phyloP scores from a whole-genome alignment of 495 filamentous ascomycete species.

The Penicillium alfredii region DNA sequence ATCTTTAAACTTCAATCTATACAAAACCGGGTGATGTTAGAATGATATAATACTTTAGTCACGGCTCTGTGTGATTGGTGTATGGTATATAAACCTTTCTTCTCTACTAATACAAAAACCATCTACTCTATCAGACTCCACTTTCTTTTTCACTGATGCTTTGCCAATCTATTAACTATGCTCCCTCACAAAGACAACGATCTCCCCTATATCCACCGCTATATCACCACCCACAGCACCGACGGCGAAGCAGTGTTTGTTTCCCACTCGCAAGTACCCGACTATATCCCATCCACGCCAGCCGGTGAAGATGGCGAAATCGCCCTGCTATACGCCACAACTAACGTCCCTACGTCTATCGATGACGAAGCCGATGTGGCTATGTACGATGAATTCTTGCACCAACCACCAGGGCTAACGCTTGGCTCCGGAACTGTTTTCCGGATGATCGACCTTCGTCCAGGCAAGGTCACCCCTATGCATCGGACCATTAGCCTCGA shows the following conservation, averaged over 20 bases:
- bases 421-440: conserved; percentile 31
- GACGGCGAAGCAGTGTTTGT: conserved; percentile 38
- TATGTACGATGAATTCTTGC: conserved; percentile 31
- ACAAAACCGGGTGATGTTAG: no score
- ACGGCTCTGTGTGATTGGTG: no score
- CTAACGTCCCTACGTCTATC: conserved; percentile 22
- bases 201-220: conserved; percentile 34
- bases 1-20: no score
- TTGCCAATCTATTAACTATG: conserved; percentile 4
- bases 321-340: conserved; percentile 36
- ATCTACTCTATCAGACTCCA: no score
- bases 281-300: conserved; percentile 25
- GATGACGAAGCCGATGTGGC: conserved; percentile 33
- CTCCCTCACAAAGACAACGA: conserved; percentile 15
- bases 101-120: no score
- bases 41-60: no score
- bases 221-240: conserved; percentile 37
- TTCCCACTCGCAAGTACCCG: conserved; percentile 29
- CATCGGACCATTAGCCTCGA: conserved; percentile 67
- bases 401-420: conserved; percentile 27
- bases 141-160: no score
- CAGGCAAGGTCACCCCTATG: conserved; percentile 59
- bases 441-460: conserved; percentile 57
- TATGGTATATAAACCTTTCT: no score
- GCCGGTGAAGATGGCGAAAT: conserved; percentile 34